These are phyloP conservation scores for Tulasnella sp. DNA, from an alignment of 768 basidiomycete genomes.

Conservation along the genomic window DNA sequence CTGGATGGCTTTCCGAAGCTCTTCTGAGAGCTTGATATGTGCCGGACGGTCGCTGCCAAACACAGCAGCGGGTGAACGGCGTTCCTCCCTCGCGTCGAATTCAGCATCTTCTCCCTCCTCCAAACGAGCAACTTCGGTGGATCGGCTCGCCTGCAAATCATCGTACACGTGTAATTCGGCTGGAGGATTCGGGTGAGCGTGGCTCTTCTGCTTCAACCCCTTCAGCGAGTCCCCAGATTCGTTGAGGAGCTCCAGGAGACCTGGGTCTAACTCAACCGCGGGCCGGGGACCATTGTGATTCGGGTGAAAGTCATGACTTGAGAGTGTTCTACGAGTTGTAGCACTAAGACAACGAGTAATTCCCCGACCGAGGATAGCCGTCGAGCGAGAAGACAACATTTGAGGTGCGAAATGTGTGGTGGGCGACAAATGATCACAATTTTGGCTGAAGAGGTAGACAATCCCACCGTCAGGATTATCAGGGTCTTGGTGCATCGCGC, in stretches of 20 bases:
- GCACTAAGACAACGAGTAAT: not conserved
- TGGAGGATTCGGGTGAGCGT: constrained; percentile 21
- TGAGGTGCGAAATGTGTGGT: not conserved
- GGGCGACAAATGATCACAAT: not conserved
- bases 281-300: not conserved
- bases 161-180: constrained; percentile 22
- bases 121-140: constrained; percentile 36
- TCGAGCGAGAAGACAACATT: not conserved
- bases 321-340: not conserved
- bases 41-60: constrained; percentile 76
- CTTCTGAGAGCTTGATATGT: constrained; percentile 64
- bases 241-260: constrained; percentile 55
- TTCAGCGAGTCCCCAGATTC: constrained; percentile 65
- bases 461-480: not conserved
- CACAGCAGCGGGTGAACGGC: constrained; percentile 75
- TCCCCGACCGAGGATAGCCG: not conserved
- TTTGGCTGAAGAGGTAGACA: not conserved
- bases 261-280: constrained; percentile 52
- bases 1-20: constrained; percentile 65
- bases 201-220: constrained; percentile 7
- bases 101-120: constrained; percentile 39
- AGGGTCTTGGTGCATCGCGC: not conserved
- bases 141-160: constrained; percentile 36
- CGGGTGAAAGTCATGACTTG: not conserved
- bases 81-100: constrained; percentile 39